Conservation (phyloP, 2,329 filamentous ascomycete species). For the Fusarium xylarioides region DNA sequence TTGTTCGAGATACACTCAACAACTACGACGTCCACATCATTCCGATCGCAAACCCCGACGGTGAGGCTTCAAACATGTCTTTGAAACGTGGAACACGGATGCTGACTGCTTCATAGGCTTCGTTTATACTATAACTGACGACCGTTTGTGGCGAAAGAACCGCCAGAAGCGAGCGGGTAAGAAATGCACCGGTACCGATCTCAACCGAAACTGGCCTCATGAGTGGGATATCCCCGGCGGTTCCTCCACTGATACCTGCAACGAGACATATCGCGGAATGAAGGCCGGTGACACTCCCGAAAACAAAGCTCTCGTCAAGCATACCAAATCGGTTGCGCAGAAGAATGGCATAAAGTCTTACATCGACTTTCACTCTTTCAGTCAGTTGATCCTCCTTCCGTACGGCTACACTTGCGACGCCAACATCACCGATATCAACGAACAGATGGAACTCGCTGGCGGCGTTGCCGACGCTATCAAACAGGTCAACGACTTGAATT, state of each 20-base stretch:
- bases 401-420: conserved; percentile 68
- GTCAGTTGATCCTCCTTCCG: conserved; percentile 64
- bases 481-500: conserved; percentile 51
- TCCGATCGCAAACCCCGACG: conserved; percentile 70
- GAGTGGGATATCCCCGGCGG: conserved; percentile 61
- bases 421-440: conserved; percentile 55
- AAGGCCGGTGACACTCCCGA: conserved; percentile 58
- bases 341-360: conserved; percentile 63
- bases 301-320: conserved; percentile 56
- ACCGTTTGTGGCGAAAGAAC: conserved; percentile 72
- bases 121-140: conserved; percentile 51
- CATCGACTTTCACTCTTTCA: conserved; percentile 73
- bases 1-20: conserved; percentile 53
- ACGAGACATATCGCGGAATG: conserved; percentile 57
- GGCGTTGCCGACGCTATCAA: conserved; percentile 61
- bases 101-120: conserved; percentile 55
- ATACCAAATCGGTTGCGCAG: conserved; percentile 47
- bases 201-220: conserved; percentile 70
- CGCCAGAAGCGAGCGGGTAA: conserved; percentile 53
- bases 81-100: accelerated
- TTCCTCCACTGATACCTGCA: conserved; percentile 61
- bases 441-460: conserved; percentile 59
- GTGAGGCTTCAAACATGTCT: conserved; percentile 42
- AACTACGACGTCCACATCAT: conserved; percentile 74
- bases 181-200: conserved; percentile 61